phyloP scores from a whole-genome alignment of 345 rosid species.

The Litchi chinensis region DNA sequence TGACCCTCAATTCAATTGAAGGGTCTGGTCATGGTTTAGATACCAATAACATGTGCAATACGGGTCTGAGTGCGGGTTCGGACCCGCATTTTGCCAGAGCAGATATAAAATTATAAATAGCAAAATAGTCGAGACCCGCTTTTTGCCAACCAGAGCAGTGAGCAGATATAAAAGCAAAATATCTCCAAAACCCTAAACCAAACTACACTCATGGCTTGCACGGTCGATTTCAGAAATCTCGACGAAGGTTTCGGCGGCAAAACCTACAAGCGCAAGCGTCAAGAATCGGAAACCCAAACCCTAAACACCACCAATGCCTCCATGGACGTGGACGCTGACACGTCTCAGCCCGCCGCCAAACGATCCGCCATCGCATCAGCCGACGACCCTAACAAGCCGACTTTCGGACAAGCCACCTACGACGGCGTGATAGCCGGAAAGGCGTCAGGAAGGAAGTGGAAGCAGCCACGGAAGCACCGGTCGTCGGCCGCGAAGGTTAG shows the following conservation, averaged over 20 bases:
- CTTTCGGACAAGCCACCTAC: conserved; percentile 63
- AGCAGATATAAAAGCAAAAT: not conserved
- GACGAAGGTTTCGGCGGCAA: conserved; percentile 99
- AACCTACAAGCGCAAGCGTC: conserved; percentile 84
- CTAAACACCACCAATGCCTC: conserved; percentile 23
- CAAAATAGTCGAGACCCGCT: no score
- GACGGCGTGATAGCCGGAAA: conserved; percentile 94
- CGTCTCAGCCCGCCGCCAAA: conserved; percentile 59
- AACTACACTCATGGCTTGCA: conserved; percentile 65
- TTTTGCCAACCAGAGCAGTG: no score
- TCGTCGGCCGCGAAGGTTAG: conserved; percentile 74
- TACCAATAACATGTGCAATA: no score
- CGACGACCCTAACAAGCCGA: conserved; percentile 71
- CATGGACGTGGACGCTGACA: conserved; percentile 64
- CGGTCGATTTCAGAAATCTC: conserved; percentile 75
- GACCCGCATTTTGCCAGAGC: no score
- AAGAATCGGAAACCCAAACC: conserved; percentile 30
- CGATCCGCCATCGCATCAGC: conserved; percentile 72
- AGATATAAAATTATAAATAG: no score
- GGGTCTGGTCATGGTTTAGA: no score
- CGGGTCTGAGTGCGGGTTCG: no score
- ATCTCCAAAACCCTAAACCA: conserved; percentile 14
- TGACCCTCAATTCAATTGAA: no score
- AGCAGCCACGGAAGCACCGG: conserved; percentile 63
- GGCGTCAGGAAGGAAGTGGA: conserved; percentile 89